Base-by-base conservation (phyloP, 495 filamentous ascomycete species). In the Pseudotulostoma volvatum region DNA sequence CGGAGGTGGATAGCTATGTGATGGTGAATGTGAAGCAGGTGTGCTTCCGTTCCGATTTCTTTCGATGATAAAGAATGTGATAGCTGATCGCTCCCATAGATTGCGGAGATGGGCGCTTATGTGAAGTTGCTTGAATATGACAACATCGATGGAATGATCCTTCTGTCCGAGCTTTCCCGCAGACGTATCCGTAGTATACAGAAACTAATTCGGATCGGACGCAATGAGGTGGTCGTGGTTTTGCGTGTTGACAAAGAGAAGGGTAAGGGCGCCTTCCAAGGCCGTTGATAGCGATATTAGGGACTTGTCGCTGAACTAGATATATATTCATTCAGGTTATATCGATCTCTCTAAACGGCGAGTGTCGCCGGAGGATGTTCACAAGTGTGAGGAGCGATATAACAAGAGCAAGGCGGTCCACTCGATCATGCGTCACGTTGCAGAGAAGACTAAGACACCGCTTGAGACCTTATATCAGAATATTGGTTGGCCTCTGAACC, bases 361-460 rank as follows among this genome's bases (percentile, higher is more conserved):
- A 62, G 90, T 97, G 20, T 94, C 86, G 3, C 82, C 92, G 23
- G 90, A 97, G 56, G 90, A 97, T 68, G 88, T 96, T 33, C 66
- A 93, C 38, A 94, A 93, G 65, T 96, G 92, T 59, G 90, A 97
- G 55, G 90, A 97, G 64, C 75, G 90, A 28, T 97, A 94, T 68
- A 97, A 97, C 73, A 97, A 97, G 75, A 83, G 81, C 68, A 97
- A 97, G 68, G 87, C 93, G 66, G 90, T 96, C 37, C 88, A 96
- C 63, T 88, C 81, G 3, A 96, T 97, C 57, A 81, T 96, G 77
- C 76, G 90, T 45, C 90, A 97, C 55, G 90, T 96, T 33, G 88
- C 90, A 37, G 90, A 97, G 69, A 95, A 93, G 62, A 93, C 86
- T 19, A 76, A 78, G 55, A 85, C 79, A 16, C 87, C 90, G 11